Evolutionary conservation across 352 stramenopile species (phyloP).

Genomic region (Aphanomyces stellatus): DNA sequence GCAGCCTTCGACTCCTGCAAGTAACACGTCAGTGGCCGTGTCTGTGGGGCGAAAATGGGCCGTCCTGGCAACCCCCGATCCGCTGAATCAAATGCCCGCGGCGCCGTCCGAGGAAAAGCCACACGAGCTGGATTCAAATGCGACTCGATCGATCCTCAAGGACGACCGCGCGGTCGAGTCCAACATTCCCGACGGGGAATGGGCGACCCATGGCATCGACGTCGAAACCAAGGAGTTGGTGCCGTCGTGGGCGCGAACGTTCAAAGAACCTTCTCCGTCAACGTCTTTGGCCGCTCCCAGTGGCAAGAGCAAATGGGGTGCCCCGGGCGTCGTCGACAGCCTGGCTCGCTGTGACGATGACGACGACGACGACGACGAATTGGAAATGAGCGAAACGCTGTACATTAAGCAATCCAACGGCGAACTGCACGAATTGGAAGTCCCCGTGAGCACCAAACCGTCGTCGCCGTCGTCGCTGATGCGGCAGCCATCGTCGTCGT

Average conservation of each 20-base stretch:
- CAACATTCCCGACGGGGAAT: too few relatives aligned
- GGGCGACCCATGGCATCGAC: too few relatives aligned
- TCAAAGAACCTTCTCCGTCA: background rate
- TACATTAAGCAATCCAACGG: constrained; percentile 18
- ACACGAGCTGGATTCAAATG: background rate
- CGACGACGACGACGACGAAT: background rate
- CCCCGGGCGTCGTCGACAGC: constrained; percentile 2
- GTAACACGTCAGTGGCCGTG: background rate
- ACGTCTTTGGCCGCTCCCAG: background rate
- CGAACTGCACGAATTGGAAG: background rate
- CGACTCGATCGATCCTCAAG: too few relatives aligned
- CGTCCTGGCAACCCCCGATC: background rate
- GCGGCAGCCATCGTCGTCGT: constrained; percentile 21
- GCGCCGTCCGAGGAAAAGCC: background rate
- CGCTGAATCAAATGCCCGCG: background rate
- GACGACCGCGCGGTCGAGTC: too few relatives aligned
- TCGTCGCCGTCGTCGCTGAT: background rate
- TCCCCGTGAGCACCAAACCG: background rate
- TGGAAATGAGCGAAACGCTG: constrained; percentile 13
- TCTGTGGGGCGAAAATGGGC: background rate
- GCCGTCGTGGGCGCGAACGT: background rate
- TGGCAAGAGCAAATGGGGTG: background rate
- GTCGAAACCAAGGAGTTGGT: too few relatives aligned
- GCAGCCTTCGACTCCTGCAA: background rate
- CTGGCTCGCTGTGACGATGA: constrained; percentile 1